Evolutionary conservation across 1,139 yeast genomes (phyloP).

Genomic region (Groenewaldozyma auringiensis): DNA sequence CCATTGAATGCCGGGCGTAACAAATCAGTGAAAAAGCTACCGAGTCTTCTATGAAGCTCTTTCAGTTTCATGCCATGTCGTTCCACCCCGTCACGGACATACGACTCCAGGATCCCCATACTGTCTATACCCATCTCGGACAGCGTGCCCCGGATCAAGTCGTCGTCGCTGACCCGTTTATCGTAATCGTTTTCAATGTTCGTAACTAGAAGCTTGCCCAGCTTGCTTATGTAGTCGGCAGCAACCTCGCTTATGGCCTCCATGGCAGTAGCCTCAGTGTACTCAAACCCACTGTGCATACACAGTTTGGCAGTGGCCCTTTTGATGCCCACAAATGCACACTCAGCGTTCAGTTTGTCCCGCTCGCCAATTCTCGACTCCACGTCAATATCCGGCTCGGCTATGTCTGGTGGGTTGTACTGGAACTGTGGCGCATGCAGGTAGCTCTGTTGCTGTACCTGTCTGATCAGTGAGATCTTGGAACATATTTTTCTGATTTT

Average conservation of each 20-base stretch:
- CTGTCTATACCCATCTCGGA: conserved; percentile 79
- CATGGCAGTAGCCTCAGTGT: conserved; percentile 69
- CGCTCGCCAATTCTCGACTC: conserved; percentile 67
- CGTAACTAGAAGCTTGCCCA: conserved; percentile 61
- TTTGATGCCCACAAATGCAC: conserved; percentile 60
- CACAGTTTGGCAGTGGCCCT: conserved; percentile 69
- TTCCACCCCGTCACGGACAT: conserved; percentile 63
- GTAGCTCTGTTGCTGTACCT: conserved; percentile 80
- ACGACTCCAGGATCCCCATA: conserved; percentile 68
- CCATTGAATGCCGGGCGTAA: conserved; percentile 69
- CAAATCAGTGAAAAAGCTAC: conserved; percentile 69
- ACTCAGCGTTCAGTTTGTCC: conserved; percentile 46
- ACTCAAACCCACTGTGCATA: conserved; percentile 92
- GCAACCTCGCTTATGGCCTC: conserved; percentile 79
- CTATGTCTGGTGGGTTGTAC: conserved; percentile 56
- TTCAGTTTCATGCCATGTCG: conserved; percentile 62
- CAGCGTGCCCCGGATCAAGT: conserved; percentile 53
- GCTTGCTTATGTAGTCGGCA: conserved; percentile 65
- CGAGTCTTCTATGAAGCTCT: conserved; percentile 61
- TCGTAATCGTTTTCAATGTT: conserved; percentile 47
- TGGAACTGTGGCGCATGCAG: conserved; percentile 61
- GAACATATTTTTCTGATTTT: conserved; percentile 82
- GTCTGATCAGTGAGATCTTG: conserved; percentile 80
- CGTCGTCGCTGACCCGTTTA: conserved; percentile 31
- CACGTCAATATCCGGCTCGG: conserved; percentile 69